These are phyloP conservation scores for Chloromonas sp. DNA, from an alignment of 163 green algal species.

Conservation along the genomic window DNA sequence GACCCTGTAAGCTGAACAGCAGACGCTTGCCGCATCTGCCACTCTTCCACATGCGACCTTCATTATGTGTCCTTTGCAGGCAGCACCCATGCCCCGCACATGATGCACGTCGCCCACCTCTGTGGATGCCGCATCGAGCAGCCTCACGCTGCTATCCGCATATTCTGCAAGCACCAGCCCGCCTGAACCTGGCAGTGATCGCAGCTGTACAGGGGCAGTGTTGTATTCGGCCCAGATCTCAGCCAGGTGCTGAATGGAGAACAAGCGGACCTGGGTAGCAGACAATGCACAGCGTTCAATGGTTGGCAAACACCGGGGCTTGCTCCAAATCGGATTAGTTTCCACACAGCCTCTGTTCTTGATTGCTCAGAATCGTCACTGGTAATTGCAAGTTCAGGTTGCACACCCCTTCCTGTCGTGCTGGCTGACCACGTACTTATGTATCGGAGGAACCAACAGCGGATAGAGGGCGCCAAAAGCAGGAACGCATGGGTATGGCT, in stretches of 20 bases:
- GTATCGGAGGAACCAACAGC: too few species aligned
- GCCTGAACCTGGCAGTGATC: constrained; percentile 10
- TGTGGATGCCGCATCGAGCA: constrained; percentile 15
- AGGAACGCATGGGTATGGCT: background rate
- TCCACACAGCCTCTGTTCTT: too few species aligned
- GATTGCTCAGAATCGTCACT: too few species aligned
- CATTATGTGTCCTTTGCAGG: background rate
- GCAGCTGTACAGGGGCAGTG: constrained; percentile 18
- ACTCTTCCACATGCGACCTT: background rate
- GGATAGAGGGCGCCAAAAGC: too few species aligned
- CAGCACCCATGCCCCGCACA: background rate
- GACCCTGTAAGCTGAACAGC: background rate
- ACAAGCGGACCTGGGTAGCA: constrained; percentile 29
- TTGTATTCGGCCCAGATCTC: constrained; percentile 32
- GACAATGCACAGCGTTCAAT: background rate
- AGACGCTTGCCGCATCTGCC: background rate
- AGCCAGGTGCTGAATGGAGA: constrained; percentile 33
- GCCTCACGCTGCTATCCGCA: constrained; percentile 37
- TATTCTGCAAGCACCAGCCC: constrained; percentile 38
- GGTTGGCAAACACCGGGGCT: background rate
- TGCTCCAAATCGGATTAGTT: background rate
- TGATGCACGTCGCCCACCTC: background rate
- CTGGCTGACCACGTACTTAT: too few species aligned
- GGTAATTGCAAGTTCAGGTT: too few species aligned
- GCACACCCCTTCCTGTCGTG: too few species aligned